These are phyloP conservation scores for Paraphoma sp. DNA, from an alignment of 2,329 filamentous ascomycete genomes.

Conservation along the genomic window DNA sequence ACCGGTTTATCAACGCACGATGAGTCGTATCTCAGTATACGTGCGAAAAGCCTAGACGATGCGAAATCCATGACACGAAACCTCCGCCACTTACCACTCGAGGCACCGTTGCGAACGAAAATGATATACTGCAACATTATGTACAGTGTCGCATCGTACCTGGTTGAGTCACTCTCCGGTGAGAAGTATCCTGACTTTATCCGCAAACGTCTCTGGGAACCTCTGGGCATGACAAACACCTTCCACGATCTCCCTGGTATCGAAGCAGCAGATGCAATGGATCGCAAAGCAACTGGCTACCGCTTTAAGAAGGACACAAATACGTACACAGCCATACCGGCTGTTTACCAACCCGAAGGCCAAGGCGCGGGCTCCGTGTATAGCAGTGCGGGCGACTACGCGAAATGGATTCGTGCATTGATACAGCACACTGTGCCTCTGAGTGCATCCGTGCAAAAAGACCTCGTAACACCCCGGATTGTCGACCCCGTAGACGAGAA, in stretches of 20 bases:
- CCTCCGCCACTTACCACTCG: slow-evolving; percentile 54
- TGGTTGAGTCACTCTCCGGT: slow-evolving; percentile 53
- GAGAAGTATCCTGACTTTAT: slow-evolving; percentile 42
- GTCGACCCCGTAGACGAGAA: slow-evolving; percentile 1
- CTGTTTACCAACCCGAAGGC: slow-evolving; percentile 18
- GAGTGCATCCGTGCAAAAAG: slow-evolving; percentile 14
- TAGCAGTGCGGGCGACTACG: slow-evolving; percentile 26
- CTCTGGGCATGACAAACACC: slow-evolving; percentile 49
- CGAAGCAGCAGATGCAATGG: slow-evolving; percentile 10
- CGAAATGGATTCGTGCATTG: slow-evolving; percentile 33
- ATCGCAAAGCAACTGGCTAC: slow-evolving; percentile 18
- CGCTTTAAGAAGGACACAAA: slow-evolving; percentile 10
- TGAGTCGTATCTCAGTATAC: slow-evolving; percentile 13
- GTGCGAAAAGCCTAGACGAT: slow-evolving; percentile 12
- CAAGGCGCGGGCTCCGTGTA: slow-evolving; percentile 32
- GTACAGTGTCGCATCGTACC: slow-evolving; percentile 57
- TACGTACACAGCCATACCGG: slow-evolving; percentile 9
- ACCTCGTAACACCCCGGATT: slow-evolving; percentile 20
- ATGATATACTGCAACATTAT: slow-evolving; percentile 63
- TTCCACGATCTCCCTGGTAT: slow-evolving; percentile 48
- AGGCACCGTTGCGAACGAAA: slow-evolving; percentile 48
- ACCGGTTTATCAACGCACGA: slow-evolving; percentile 55
- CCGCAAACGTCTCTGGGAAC: slow-evolving; percentile 45
- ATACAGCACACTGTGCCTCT: slow-evolving; percentile 14
- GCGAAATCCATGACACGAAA: slow-evolving; percentile 22